Evolutionary conservation across 306 rosid genomes (phyloP).

Genomic region (Rubus parviflorus): DNA sequence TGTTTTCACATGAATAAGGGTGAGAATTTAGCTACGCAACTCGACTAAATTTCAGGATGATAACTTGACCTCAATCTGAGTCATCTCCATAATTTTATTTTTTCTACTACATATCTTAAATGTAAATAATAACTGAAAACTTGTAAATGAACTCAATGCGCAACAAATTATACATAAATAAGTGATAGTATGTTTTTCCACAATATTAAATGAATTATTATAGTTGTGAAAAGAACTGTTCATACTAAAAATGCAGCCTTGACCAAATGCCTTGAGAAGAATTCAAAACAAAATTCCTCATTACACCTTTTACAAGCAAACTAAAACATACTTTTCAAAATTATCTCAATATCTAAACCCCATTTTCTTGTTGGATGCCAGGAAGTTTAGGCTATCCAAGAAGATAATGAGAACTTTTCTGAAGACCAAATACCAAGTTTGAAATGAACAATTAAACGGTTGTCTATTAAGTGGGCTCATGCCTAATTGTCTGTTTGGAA

Average conservation of each 20-base stretch:
- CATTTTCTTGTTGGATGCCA: neutral
- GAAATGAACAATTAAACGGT: neutral
- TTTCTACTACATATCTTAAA: too few relatives aligned
- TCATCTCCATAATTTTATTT: too few relatives aligned
- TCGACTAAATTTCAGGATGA: too few relatives aligned
- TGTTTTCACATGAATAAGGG: too few relatives aligned
- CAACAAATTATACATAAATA: too few relatives aligned
- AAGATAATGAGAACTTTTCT: slow-evolving; percentile 3
- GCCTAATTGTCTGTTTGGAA: slow-evolving; percentile 6
- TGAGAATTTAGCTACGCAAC: too few relatives aligned
- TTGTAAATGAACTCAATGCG: too few relatives aligned
- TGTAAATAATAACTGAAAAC: too few relatives aligned
- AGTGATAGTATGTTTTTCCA: too few relatives aligned
- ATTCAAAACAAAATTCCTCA: neutral
- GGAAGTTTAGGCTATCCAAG: neutral
- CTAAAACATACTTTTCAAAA: neutral
- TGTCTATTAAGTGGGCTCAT: slow-evolving; percentile 17
- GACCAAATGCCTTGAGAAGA: neutral
- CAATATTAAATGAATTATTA: too few relatives aligned
- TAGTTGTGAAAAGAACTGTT: neutral
- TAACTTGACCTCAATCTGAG: too few relatives aligned
- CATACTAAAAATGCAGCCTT: neutral
- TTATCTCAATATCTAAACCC: neutral
- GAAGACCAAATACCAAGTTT: slow-evolving; percentile 4
- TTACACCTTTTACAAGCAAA: neutral